Evolutionary conservation across 2,329 filamentous ascomycete species (phyloP).

Genomic region (Alternaria metachromatica): DNA sequence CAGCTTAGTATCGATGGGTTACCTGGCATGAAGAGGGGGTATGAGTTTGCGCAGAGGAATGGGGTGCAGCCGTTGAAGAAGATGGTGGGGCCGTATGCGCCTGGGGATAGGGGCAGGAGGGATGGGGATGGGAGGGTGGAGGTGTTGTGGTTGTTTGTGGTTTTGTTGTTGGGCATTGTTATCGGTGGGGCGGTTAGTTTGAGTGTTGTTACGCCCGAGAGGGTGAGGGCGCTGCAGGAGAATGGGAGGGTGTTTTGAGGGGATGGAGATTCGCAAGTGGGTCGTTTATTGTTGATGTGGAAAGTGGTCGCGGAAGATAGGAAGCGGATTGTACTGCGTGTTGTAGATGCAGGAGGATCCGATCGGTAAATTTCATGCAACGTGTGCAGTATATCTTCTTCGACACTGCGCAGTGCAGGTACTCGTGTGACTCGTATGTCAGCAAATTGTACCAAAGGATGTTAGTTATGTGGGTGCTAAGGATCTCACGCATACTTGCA

Average conservation of each 20-base stretch:
- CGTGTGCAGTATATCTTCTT: neutral
- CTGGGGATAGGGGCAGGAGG: conserved; percentile 12
- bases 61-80: conserved; percentile 52
- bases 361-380: neutral
- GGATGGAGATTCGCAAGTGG: too few relatives aligned
- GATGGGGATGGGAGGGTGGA: conserved; percentile 7
- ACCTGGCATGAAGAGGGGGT: conserved; percentile 51
- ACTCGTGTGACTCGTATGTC: neutral
- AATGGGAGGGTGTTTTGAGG: conserved; percentile 28
- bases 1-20: conserved; percentile 54
- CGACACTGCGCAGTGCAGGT: neutral
- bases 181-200: conserved; percentile 37
- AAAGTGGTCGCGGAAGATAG: neutral
- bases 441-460: neutral
- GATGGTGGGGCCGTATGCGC: conserved; percentile 49
- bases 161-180: conserved; percentile 38
- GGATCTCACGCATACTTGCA: neutral
- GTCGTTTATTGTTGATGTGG: too few relatives aligned
- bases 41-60: conserved; percentile 46
- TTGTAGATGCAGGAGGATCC: neutral
- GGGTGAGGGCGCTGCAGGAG: conserved; percentile 26
- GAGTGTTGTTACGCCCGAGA: conserved; percentile 34
- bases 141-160: conserved; percentile 32
- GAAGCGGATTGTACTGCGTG: neutral
- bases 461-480: neutral